Evolutionary conservation across 139 green algal genomes (phyloP), one percentile per base, ranked within the genome.

Genomic region (Chlamydomonas schloesseri): DNA sequence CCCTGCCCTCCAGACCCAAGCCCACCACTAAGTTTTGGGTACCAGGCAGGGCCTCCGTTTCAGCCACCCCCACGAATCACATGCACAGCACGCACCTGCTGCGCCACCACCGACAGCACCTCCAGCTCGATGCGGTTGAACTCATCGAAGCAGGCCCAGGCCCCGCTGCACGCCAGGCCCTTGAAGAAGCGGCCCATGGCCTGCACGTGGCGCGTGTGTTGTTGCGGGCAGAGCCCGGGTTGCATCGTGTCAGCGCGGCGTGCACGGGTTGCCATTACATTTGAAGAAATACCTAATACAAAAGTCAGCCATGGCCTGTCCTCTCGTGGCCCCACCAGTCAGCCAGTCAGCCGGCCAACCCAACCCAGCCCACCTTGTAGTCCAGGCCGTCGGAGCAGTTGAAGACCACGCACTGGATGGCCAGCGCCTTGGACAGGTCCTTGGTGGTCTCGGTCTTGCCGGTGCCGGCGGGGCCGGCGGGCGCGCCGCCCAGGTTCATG

Each of bases 51-150:
- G n/a, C n/a, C n/a, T n/a, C n/a, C n/a, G n/a, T n/a, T n/a, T n/a
- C n/a, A n/a, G n/a, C n/a, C n/a, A n/a, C n/a, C n/a, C n/a, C n/a
- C n/a, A n/a, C n/a, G n/a, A n/a, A n/a, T n/a, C n/a, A n/a, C n/a
- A n/a, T n/a, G n/a, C n/a, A n/a, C n/a, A n/a, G n/a, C n/a, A n/a
- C 86, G 10, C 87, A 91, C 87, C 89, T 95, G 92, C 88, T 95
- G 92, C 21, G 92, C 92, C 75, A 94, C 91, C 75, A 95, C 92
- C 8, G 89, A 94, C 26, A 96, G 89, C 87, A 95, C 93, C 91
- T 97, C 94, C 72, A 96, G 88, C 82, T 97, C 94, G 73, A 97
- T 97, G 73, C 90, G 90, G 90, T 97, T 97, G 92, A 97, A 97
- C 88, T 97, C 94, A 62, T 97, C 94, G 83, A 96, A 97, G 92